Conservation (phyloP, 352 stramenopile species). For the Pythium diclinum region DNA sequence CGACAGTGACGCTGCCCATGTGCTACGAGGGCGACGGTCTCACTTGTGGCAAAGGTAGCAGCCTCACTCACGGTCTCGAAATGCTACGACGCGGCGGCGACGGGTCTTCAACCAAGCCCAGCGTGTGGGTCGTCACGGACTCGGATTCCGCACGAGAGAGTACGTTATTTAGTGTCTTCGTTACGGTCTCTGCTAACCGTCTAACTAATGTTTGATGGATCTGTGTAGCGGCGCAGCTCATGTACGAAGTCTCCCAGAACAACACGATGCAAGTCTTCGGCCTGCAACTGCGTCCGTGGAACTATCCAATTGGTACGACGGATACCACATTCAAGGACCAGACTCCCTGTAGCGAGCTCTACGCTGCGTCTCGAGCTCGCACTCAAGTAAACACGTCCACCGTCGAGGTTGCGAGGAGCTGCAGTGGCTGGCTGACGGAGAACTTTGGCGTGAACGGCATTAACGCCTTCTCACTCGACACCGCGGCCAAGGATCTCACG, state of each 20-base stretch:
- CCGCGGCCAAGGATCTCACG: not conserved
- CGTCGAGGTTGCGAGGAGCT: not conserved
- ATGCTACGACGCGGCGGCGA: not conserved
- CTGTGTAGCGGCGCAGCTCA: not conserved
- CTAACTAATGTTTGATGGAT: too few species aligned
- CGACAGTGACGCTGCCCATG: not conserved
- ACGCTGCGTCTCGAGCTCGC: not conserved
- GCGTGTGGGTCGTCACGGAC: constrained; percentile 4
- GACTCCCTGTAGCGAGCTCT: not conserved
- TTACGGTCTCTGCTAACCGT: too few species aligned
- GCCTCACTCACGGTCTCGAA: not conserved
- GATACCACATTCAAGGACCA: not conserved
- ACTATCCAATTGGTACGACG: not conserved
- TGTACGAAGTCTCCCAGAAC: not conserved
- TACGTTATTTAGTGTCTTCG: not conserved
- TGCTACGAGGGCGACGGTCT: constrained; percentile 7
- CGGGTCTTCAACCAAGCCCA: not conserved
- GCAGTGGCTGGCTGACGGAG: not conserved
- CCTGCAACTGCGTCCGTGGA: constrained; percentile 1
- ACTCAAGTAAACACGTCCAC: not conserved
- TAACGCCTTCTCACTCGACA: constrained; percentile 1
- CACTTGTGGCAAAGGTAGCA: not conserved
- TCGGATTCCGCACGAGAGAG: not conserved
- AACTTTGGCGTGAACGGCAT: not conserved
- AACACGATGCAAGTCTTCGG: constrained; percentile 1